Percentiles rank a stretch among this genome's conserved stretches.
phyloP scores from a whole-genome alignment of 257 asterid genomes.

The Eucommia ulmoides region DNA sequence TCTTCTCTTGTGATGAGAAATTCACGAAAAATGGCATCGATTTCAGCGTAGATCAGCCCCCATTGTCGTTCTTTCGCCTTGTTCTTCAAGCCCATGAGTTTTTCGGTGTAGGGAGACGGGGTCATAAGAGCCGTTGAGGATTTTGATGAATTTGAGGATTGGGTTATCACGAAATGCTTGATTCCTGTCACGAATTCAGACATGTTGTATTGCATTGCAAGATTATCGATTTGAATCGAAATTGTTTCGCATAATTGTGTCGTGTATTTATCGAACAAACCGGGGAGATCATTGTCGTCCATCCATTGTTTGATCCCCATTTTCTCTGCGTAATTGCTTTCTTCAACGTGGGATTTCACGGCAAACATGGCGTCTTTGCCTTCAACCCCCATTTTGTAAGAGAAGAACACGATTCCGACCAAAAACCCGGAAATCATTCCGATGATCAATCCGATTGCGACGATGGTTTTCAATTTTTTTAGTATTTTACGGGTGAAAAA shows the following conservation, averaged over 20 bases:
- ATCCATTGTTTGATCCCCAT: constrained; percentile 90
- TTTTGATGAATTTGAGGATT: constrained; percentile 33
- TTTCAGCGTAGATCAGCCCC: constrained; percentile 63
- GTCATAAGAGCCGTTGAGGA: constrained; percentile 37
- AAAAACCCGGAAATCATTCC: constrained; percentile 67
- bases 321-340: constrained; percentile 84
- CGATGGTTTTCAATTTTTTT: constrained; percentile 61
- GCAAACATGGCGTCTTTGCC: constrained; percentile 85
- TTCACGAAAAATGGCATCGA: constrained; percentile 58
- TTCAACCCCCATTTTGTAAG: constrained; percentile 81
- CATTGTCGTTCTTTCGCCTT: constrained; percentile 61
- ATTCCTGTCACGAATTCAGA: constrained; percentile 70
- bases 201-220: constrained; percentile 83
- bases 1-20: constrained; percentile 59
- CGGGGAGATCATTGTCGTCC: constrained; percentile 89
- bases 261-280: constrained; percentile 73
- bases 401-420: constrained; percentile 62
- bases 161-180: constrained; percentile 51
- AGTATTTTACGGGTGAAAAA: constrained; percentile 60
- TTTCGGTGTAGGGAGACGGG: constrained; percentile 68
- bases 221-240: constrained; percentile 61
- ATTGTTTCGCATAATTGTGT: constrained; percentile 70
- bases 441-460: constrained; percentile 78
- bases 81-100: constrained; percentile 46
- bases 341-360: constrained; percentile 70